Evolutionary conservation across 2,329 filamentous ascomycete species (phyloP), one percentile per base, ranked within the genome.

Genomic region (Tetracladium maxilliforme): DNA sequence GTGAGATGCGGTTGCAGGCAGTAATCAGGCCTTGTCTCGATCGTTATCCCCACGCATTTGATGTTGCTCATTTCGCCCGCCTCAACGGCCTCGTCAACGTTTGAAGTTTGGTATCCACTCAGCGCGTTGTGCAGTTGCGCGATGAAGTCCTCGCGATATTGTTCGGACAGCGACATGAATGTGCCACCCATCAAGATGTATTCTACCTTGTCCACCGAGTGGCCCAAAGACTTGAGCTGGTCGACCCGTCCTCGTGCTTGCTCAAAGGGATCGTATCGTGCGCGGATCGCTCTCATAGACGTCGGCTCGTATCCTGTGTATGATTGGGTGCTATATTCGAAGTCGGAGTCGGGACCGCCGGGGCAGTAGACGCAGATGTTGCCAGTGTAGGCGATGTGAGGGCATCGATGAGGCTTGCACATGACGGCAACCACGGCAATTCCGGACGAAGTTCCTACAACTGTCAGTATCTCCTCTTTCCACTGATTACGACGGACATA

Each of bases 141-240:
- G 31, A 98, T 93, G 43, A 98, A 98, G 29, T 81, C 73, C 33
- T 98, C 82, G 15, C 90, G 66, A 50, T 98, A 98, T 14, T 77
- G 73, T 41, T 84, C 74, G 7, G 87, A 67, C 14, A 98, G 56
- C 4, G 87, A 95, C 92, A 98, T 98, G 54, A 98, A 98, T 0
- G 90, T 98, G 37, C 90, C 90, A 31, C 90, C 90, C 90, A 98
- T 98, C 47, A 98, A 93, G 45, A 98, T 98, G 51, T 95, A 98
- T 58, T 98, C 90, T 14, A 98, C 90, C 51, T 98, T 98, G 56
- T 98, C 90, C 23, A 98, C 90, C 22, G 83, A 93, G 51, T 98
- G 90, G 1, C 90, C 90, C 0, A 98, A 64, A 3, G 82, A 80
- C 51, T 92, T 92, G 45, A 98, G 83, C 55, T 98, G 90, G 41